Percentiles rank a stretch among this genome's conserved stretches.
Conservation (phyloP, 192 early-diverging fungal species). For the Podochytrium sp. region DNA sequence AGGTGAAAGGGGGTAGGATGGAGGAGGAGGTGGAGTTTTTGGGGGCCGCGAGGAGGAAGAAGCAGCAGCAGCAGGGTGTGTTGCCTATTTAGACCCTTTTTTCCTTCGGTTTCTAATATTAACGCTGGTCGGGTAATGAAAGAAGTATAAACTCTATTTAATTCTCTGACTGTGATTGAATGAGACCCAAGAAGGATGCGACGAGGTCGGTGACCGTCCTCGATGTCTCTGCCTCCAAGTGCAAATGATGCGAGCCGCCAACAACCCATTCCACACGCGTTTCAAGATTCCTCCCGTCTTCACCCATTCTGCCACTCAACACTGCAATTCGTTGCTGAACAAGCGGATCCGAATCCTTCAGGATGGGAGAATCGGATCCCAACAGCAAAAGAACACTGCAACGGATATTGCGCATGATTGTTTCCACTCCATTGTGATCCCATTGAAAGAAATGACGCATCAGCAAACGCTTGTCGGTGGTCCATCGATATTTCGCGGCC, state of each 20-base stretch:
- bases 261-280: slow-evolving; percentile 16
- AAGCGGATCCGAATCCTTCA: neutral
- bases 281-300: neutral
- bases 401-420: slow-evolving; percentile 23
- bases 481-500: slow-evolving; percentile 30
- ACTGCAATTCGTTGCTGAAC: slow-evolving; percentile 20
- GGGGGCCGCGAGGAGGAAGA: neutral
- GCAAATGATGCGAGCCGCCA: slow-evolving; percentile 40
- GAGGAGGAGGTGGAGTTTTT: slow-evolving; percentile 8
- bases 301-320: neutral
- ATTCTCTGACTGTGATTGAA: no score
- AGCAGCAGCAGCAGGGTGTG: neutral
- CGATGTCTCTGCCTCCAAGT: slow-evolving; percentile 40
- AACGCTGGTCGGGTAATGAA: neutral
- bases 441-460: slow-evolving; percentile 41
- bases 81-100: neutral
- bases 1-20: slow-evolving; percentile 51
- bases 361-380: slow-evolving; percentile 26
- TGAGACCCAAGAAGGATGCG: neutral
- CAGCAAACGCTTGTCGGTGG: slow-evolving; percentile 40
- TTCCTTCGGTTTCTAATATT: neutral
- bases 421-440: slow-evolving; percentile 30
- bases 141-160: no score
- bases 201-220: neutral
- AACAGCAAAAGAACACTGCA: slow-evolving; percentile 27